A percentile compares a stretch with the other conserved stretches of the same genome.
These are phyloP conservation scores for Paratrypanosoma confusum DNA, from an alignment of 208 protist species.

Conservation along the genomic window DNA sequence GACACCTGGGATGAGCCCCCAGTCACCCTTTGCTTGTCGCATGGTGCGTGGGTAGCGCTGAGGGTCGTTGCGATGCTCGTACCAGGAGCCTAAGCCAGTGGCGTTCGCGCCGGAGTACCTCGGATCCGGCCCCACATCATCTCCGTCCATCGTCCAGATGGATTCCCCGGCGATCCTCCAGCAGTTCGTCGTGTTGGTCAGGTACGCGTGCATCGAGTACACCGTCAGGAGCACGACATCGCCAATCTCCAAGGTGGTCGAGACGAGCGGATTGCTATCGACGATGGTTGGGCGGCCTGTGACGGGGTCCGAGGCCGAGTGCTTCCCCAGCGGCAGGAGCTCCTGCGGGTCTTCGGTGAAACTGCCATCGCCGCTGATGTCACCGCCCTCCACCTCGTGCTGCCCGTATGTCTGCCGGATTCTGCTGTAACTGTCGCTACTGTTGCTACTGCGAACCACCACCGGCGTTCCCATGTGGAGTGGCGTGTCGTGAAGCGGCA, in stretches of 20 bases:
- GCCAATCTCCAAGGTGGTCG: conserved; percentile 47
- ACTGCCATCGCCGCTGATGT: conserved; percentile 64
- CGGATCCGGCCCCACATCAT: conserved; percentile 71
- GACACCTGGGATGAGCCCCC: conserved; percentile 37
- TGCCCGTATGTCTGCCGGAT: conserved; percentile 73
- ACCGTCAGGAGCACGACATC: conserved; percentile 74
- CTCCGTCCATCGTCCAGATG: conserved; percentile 80
- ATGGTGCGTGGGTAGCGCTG: conserved; percentile 41
- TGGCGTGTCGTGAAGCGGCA: conserved; percentile 72
- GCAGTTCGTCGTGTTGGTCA: conserved; percentile 58
- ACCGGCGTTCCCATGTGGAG: conserved; percentile 65
- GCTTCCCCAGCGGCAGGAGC: conserved; percentile 57
- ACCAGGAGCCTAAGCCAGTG: conserved; percentile 39
- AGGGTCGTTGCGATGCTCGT: conserved; percentile 31
- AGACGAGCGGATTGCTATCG: conserved; percentile 64
- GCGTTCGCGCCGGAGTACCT: conserved; percentile 54
- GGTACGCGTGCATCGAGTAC: conserved; percentile 75
- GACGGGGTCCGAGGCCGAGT: conserved; percentile 30
- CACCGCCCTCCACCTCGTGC: conserved; percentile 64
- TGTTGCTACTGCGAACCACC: conserved; percentile 71
- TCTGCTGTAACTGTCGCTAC: conserved; percentile 32
- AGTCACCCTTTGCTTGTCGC: conserved; percentile 50
- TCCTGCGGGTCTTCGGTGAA: conserved; percentile 62
- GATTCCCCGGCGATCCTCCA: conserved; percentile 66
- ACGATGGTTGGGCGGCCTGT: conserved; percentile 48